Base-by-base conservation (phyloP, 2,329 filamentous ascomycete species). In the Nigrospora osmanthi region DNA sequence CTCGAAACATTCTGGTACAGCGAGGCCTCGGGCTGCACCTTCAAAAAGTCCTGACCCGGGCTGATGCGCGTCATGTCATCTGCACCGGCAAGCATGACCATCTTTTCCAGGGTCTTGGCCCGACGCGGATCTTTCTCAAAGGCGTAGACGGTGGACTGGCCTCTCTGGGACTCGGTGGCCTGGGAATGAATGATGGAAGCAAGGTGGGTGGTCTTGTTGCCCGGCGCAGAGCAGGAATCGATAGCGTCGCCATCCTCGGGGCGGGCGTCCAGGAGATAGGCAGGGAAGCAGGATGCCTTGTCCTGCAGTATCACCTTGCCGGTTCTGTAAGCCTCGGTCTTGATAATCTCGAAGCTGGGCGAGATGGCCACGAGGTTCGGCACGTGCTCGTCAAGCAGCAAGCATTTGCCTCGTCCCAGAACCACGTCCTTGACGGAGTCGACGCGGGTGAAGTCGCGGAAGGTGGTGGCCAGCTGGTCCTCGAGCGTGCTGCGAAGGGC, bases 231-330 rank as follows among this genome's bases (percentile, higher is more conserved):
- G 61, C 91, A 97, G 0, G 87, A 87, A 63, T 98, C 93, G n/a
- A 97, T 79, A 10, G 94, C 71, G 57, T 93, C 81, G 19, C 88
- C 88, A 51, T 84, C 78, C 46, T 78, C 71, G 10, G 79, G 68
- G 0, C 68, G 68, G 0, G 85, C 81, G 42, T 95, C 75, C 0
- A 98, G 71, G 3, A 98, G 71, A 59, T 93, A 93, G 1, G 91
- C 93, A 0, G 93, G 93, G 58, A 98, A 96, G 60, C 93, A 98
- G 1, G 90, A 96, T 0, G 93, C 91, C 64, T 96, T 97, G 59
- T 97, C 93, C 62, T 98, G 93, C 19, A 97, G 70, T 48, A 97
- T 95, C 43, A 97, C 79, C 39, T 81, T 76, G 1, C 91, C 91
- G 1, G 76, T 70, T 13, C 70, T 75, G 63, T 97, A 97, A 0